Percentiles rank a stretch among this genome's conserved stretches.
phyloP scores from a whole-genome alignment of 202 grass and related monocot species.

The Digitaria exilis region DNA sequence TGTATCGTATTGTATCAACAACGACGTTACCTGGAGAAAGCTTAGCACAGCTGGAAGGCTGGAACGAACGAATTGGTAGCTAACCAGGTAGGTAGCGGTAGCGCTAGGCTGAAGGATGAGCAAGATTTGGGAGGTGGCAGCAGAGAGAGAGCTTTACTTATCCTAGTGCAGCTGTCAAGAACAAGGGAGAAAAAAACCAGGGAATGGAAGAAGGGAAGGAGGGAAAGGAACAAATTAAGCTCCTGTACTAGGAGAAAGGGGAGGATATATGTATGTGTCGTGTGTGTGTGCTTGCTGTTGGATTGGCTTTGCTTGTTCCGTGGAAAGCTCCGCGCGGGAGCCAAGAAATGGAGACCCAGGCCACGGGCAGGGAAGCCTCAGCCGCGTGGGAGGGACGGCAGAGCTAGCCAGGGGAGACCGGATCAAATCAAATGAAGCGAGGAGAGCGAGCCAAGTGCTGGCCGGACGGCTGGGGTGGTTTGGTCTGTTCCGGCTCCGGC shows the following conservation, averaged over 20 bases:
- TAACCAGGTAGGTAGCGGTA: too few species aligned
- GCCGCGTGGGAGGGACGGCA: too few species aligned
- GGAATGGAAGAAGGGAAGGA: neutral
- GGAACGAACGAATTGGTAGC: too few species aligned
- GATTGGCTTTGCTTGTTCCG: neutral
- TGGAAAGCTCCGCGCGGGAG: constrained; percentile 30
- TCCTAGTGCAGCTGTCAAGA: too few species aligned
- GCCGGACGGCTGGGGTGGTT: neutral
- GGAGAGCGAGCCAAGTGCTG: neutral
- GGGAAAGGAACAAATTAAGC: neutral
- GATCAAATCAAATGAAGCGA: neutral
- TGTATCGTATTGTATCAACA: too few species aligned
- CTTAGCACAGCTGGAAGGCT: too few species aligned
- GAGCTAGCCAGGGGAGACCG: constrained; percentile 4
- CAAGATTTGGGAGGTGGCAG: neutral
- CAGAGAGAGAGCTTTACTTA: neutral
- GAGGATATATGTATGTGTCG: too few species aligned
- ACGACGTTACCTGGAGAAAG: too few species aligned
- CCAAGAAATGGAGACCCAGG: neutral
- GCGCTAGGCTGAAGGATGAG: too few species aligned
- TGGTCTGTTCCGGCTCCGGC: neutral
- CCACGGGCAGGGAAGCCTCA: too few species aligned
- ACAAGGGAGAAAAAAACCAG: too few species aligned
- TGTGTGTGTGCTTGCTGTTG: neutral
- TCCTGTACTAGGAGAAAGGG: too few species aligned